Conservation (phyloP, 371 early-diverging fungal species). For the Mortierella sp. region DNA sequence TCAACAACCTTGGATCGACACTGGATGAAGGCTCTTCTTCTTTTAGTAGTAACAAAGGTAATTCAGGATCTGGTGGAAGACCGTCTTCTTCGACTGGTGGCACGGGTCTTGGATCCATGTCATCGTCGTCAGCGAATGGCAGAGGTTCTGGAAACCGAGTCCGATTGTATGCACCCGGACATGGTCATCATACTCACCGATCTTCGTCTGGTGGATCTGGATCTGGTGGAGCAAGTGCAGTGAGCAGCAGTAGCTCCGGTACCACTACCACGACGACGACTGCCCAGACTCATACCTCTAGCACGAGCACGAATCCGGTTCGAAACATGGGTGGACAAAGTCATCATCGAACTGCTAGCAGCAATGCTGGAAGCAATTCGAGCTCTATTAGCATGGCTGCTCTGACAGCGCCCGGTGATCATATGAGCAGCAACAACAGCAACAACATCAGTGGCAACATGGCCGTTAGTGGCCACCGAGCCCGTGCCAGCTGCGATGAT, state of each 20-base stretch:
- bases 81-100: background rate
- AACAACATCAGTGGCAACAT: conserved; percentile 2
- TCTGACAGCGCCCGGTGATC: conserved; percentile 3
- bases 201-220: conserved; percentile 50
- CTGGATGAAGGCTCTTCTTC: background rate
- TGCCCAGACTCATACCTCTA: no score
- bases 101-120: conserved; percentile 13
- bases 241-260: conserved; percentile 11
- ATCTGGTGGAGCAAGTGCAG: conserved; percentile 20
- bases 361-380: conserved; percentile 37
- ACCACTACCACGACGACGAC: no score
- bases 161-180: conserved; percentile 33
- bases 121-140: background rate
- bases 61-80: background rate
- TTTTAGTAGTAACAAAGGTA: background rate
- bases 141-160: conserved; percentile 19
- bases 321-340: conserved; percentile 4
- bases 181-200: conserved; percentile 35
- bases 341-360: conserved; percentile 41
- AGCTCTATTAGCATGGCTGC: conserved; percentile 23
- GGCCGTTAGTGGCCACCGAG: conserved; percentile 30
- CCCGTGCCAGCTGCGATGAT: conserved; percentile 47
- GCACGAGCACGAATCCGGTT: background rate
- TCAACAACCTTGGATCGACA: conserved; percentile 10
- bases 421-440: background rate